A percentile compares a stretch with the other conserved stretches of the same genome.
phyloP scores from a whole-genome alignment of 176 grass and related monocot genomes.

The Typha latifolia region DNA sequence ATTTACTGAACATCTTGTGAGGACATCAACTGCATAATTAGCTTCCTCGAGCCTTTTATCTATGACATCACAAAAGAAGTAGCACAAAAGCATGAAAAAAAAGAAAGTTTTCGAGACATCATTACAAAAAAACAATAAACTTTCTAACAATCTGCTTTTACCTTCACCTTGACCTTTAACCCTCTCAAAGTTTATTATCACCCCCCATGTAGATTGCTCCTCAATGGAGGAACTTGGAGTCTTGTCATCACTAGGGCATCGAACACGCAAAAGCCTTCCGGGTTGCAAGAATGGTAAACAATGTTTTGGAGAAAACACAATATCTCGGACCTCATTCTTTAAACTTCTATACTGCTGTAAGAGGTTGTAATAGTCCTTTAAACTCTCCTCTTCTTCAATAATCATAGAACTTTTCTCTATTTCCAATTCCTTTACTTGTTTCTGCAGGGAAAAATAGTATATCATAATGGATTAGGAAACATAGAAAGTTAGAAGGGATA shows the following conservation, averaged over 20 bases:
- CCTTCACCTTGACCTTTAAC: conserved; percentile 69
- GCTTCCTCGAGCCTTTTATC: conserved; percentile 68
- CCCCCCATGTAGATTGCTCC: conserved; percentile 56
- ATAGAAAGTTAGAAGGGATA: not conserved
- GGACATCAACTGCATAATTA: conserved; percentile 75
- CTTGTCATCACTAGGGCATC: conserved; percentile 37
- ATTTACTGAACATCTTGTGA: conserved; percentile 62
- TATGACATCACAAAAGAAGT: conserved; percentile 22
- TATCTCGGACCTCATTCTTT: conserved; percentile 67
- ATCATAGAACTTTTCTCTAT: conserved; percentile 73
- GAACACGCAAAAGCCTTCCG: conserved; percentile 62
- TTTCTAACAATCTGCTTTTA: conserved; percentile 7
- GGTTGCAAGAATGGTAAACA: conserved; percentile 88
- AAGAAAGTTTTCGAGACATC: not conserved
- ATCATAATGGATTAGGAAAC: not conserved
- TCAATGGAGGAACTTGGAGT: conserved; percentile 32
- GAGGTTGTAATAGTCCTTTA: conserved; percentile 84
- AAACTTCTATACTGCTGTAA: conserved; percentile 70
- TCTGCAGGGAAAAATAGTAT: conserved; percentile 39
- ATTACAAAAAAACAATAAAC: no score
- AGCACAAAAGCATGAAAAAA: conserved; percentile 1
- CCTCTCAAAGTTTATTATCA: conserved; percentile 81
- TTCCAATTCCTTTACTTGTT: conserved; percentile 81
- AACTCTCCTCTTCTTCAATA: conserved; percentile 89
- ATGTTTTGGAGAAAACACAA: conserved; percentile 75